These are phyloP conservation scores for Ogataea polymorpha DNA, from an alignment of 805 yeast genomes.

Conservation along the genomic window DNA sequence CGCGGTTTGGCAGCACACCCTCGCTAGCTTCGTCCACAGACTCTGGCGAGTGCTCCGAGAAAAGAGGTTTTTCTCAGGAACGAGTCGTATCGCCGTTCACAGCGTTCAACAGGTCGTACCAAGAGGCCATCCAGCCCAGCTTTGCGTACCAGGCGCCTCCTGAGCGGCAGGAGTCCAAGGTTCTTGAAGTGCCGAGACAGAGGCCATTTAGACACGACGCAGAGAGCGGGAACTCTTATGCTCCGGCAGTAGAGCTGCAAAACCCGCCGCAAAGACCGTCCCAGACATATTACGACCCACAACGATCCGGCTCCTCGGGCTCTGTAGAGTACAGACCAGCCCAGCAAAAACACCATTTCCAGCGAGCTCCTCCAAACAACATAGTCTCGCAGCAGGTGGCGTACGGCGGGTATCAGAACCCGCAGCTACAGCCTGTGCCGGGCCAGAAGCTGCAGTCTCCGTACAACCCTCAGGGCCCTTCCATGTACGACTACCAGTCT, in stretches of 20 bases:
- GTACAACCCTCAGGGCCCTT: conserved; percentile 10
- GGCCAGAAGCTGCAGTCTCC: conserved; percentile 17
- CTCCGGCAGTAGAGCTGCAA: neutral
- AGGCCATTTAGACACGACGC: neutral
- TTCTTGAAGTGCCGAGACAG: conserved; percentile 3
- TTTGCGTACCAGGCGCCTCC: conserved; percentile 1
- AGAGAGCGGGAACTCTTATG: neutral
- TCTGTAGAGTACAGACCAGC: conserved; percentile 9
- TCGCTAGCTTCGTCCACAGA: conserved; percentile 10
- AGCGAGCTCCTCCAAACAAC: conserved; percentile 28
- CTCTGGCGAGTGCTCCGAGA: conserved; percentile 6
- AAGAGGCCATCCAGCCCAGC: conserved; percentile 25
- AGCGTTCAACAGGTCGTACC: conserved; percentile 32
- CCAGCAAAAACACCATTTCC: conserved; percentile 20
- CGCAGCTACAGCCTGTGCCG: neutral
- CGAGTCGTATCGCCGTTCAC: conserved; percentile 36
- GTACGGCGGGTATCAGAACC: conserved; percentile 12
- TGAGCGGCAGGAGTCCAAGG: neutral
- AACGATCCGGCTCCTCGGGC: conserved; percentile 2
- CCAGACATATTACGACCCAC: neutral
- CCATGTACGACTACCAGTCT: neutral
- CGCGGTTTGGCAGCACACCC: conserved; percentile 1
- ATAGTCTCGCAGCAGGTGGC: conserved; percentile 22
- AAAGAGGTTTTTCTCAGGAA: conserved; percentile 6
- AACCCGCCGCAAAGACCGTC: neutral